A percentile compares a stretch with the other conserved stretches of the same genome.
phyloP scores from a whole-genome alignment of 768 basidiomycete genomes.

The Boletus fagicola region DNA sequence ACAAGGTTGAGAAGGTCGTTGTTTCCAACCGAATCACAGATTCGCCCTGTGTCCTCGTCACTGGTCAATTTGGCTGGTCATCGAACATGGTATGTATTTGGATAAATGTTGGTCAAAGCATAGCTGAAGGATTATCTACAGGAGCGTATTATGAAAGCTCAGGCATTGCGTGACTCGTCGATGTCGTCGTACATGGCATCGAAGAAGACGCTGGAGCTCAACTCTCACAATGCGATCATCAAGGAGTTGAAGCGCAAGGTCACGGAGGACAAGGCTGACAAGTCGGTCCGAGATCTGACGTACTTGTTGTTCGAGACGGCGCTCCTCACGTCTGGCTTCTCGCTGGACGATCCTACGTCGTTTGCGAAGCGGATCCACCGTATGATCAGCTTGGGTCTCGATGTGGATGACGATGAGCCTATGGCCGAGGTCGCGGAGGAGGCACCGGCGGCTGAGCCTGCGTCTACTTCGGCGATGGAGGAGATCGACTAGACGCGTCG shows the following conservation, averaged over 20 bases:
- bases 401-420: constrained; percentile 75
- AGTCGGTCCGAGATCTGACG: constrained; percentile 95
- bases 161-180: constrained; percentile 92
- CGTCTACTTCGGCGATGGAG: constrained; percentile 88
- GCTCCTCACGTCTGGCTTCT: constrained; percentile 92
- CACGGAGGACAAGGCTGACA: constrained; percentile 96
- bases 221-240: constrained; percentile 88
- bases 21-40: constrained; percentile 97
- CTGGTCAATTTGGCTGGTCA: constrained; percentile 99
- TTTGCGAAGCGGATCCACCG: constrained; percentile 96
- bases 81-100: constrained; percentile 85
- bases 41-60: constrained; percentile 95
- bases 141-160: constrained; percentile 99
- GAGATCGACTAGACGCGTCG: constrained; percentile 74
- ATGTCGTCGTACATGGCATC: constrained; percentile 99
- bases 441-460: constrained; percentile 55
- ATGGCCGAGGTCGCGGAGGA: constrained; percentile 37
- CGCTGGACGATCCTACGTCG: constrained; percentile 90
- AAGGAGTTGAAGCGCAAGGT: constrained; percentile 96
- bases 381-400: constrained; percentile 91
- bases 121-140: constrained; percentile 25
- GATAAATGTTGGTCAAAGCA: not conserved
- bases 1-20: constrained; percentile 99
- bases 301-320: constrained; percentile 97
- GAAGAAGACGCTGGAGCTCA: constrained; percentile 97